These are phyloP conservation scores for Pseudogymnoascus sp. DNA, from an alignment of 2,329 filamentous ascomycete genomes.

Conservation along the genomic window DNA sequence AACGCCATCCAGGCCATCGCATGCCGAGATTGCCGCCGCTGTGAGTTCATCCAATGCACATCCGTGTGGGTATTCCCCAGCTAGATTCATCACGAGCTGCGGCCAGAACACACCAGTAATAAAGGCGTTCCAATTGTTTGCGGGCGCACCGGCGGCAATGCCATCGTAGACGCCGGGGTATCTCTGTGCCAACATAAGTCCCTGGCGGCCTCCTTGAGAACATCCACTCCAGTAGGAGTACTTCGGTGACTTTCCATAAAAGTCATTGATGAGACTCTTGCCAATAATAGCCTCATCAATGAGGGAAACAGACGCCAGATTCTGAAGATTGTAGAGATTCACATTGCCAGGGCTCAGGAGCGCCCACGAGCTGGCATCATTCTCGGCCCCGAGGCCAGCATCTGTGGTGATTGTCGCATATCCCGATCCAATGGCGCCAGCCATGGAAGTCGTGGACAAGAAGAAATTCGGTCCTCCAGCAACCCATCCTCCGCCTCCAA, in stretches of 20 bases:
- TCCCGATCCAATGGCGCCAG: constrained; percentile 20
- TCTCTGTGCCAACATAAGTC: constrained; percentile 31
- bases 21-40: constrained; percentile 14
- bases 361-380: constrained; percentile 15
- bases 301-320: constrained; percentile 32
- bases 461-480: constrained; percentile 20
- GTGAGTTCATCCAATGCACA: constrained; percentile 17
- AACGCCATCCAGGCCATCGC: constrained; percentile 18
- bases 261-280: constrained; percentile 28
- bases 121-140: constrained; percentile 27
- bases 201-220: constrained; percentile 33
- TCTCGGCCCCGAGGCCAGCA: constrained; percentile 20
- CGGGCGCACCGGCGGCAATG: constrained; percentile 34
- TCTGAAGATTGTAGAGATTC: constrained; percentile 25
- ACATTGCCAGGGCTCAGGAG: constrained; percentile 17
- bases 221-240: constrained; percentile 34
- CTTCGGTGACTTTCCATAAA: constrained; percentile 28
- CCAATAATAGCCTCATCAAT: constrained; percentile 30
- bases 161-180: constrained; percentile 34
- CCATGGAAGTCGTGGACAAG: constrained; percentile 18
- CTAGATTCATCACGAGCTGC: constrained; percentile 16
- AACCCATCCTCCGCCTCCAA: constrained; percentile 28
- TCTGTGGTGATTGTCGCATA: constrained; percentile 26
- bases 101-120: constrained; percentile 11
- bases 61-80: constrained; percentile 4